Evolutionary conservation across 1,284 basidiomycete species (phyloP).

Genomic region (Ustilago loliicola): DNA sequence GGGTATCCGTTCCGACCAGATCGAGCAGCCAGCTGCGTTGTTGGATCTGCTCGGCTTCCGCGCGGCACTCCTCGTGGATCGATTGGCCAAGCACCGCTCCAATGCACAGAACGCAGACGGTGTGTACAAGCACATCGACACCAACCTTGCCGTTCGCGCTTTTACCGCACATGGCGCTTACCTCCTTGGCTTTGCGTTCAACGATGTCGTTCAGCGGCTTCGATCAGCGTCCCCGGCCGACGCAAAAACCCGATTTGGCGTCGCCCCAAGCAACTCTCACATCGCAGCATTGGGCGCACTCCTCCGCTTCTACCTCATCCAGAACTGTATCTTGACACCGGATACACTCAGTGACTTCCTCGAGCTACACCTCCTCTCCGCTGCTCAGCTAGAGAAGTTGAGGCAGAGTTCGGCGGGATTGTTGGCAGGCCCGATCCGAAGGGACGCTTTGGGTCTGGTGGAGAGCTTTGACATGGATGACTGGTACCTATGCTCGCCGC

Average conservation of each 20-base stretch:
- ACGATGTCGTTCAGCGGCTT: constrained; percentile 26
- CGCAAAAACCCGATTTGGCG: constrained; percentile 22
- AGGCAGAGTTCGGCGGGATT: constrained; percentile 25
- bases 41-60: constrained; percentile 46
- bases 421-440: constrained; percentile 34
- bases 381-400: constrained; percentile 29
- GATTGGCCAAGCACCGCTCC: constrained; percentile 44
- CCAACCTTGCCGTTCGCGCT: constrained; percentile 50
- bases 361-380: constrained; percentile 26
- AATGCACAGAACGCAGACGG: constrained; percentile 13
- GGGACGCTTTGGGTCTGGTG: constrained; percentile 51
- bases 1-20: constrained; percentile 7
- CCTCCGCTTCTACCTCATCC: constrained; percentile 48
- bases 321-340: constrained; percentile 50
- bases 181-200: constrained; percentile 49
- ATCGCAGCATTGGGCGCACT: constrained; percentile 29
- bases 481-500: constrained; percentile 60
- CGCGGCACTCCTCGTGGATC: constrained; percentile 40
- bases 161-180: constrained; percentile 52
- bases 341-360: constrained; percentile 37
- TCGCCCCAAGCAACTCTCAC: constrained; percentile 12
- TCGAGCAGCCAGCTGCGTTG: constrained; percentile 30
- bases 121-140: constrained; percentile 45
- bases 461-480: constrained; percentile 63
- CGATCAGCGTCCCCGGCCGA: constrained; percentile 7